Evolutionary conservation across 371 early-diverging fungal species (phyloP), one percentile per base, ranked within the genome.

Genomic region (Rhizomucor pusillus): DNA sequence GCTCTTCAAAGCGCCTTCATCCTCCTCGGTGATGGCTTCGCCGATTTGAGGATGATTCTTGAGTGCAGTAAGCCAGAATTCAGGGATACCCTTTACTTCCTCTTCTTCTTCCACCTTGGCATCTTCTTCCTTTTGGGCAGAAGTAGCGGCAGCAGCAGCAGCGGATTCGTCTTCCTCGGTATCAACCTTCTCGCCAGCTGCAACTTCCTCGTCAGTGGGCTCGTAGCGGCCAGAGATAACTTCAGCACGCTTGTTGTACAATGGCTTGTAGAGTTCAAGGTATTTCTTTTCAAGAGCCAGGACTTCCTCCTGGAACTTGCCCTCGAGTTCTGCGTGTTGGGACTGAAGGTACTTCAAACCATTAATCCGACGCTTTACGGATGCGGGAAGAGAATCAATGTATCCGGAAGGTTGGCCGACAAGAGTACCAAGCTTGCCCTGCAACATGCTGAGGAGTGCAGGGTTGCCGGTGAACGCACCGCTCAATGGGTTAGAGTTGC

Each of bases 261-360:
- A 72, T 34, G 97, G 97, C 54, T 84, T 81, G 71, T 93, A 91
- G 60, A 87, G 70, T 36, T 66, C 75, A 14, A 84, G 80, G 71
- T 92, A 98, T 74, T 96, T 94, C 84, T 95, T 95, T 74, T 98
- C 98, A 24, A 98, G 77, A 48, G 84, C 94, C 29, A 90, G 67
- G 44, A 97, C 87, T 75, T 95, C 96, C 62, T 90, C 82, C 54
- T 90, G 89, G 85, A 96, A 92, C 70, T 90, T 75, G 47, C 80
- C 78, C 71, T 94, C 93, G 46, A 98, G 72, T 24, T 79, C 88
- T 40, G 81, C 63, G 60, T 91, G 92, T 79, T 94, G 81, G 34
- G 83, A 75, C 82, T 94, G 93, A 57, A 93, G 77, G 60, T 81
- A 84, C 74, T 86, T 86, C 60, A 97, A 82, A 37, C 88, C 91